Base-by-base conservation (phyloP, 2,329 filamentous ascomycete genomes). In the Cladosporium sp. region DNA sequence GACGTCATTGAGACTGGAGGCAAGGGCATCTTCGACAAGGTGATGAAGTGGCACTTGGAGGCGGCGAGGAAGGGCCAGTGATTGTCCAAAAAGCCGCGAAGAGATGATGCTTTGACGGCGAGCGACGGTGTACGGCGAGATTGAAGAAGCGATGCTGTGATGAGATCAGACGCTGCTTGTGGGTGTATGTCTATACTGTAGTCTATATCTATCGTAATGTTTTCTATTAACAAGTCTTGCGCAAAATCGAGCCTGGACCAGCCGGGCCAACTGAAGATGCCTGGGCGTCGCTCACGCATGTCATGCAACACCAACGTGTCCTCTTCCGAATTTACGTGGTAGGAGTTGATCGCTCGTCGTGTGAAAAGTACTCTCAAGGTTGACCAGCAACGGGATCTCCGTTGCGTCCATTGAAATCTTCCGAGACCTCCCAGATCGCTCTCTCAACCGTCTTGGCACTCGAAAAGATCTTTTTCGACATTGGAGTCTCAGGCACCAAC, bases 1-100 rank as follows among this genome's bases (percentile, higher is more conserved):
- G 93, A 98, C 72, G 84, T 87, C 13, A 83, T 97, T 59, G 85
- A 93, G 68, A 78, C 67, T 1, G 80, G 77, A 3, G 90, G 80
- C 9, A 95, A 95, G 76, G 79, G 78, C 9, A 75, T 87, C 13
- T 95, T 92, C 59, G 74, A 79, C 63, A 88, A 87, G 68, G 77
- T 95, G 10, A 89, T 95, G 71, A 79, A 80, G 62, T 96, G 91
- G 90, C 87, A 95, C 73, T 67, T 95, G 65, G 73, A 81, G 52
- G 72, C 68, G 44, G 65, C 67, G 52, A 68, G 68, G 57, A 68
- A 68, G 57, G 50, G 58, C 31, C 46, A 54, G n/a, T 45, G 45
- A 45, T 31, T 32, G 16, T 4, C 1, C 10, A 38, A 11, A 11
- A 38, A 8, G 2, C 34, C 9, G n/a, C n/a, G 35, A 18, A 14